Evolutionary conservation across 2,329 filamentous ascomycete species (phyloP).

Genomic region (Aspergillus thermomutatus): DNA sequence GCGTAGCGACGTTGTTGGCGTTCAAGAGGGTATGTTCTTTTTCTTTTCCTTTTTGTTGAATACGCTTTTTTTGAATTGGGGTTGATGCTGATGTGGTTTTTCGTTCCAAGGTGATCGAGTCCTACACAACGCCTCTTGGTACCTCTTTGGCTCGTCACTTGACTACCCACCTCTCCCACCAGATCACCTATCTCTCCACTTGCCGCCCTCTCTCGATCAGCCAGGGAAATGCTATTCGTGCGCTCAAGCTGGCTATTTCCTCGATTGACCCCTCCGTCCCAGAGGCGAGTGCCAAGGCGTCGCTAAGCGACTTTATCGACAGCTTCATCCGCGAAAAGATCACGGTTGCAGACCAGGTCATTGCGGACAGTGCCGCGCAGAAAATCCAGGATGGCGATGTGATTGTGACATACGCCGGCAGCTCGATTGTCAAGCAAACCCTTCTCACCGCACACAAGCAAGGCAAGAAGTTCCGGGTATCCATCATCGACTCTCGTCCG

Average conservation of each 20-base stretch:
- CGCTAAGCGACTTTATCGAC: conserved; percentile 78
- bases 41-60: background rate
- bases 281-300: conserved; percentile 76
- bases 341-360: conserved; percentile 79
- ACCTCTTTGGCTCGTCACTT: conserved; percentile 87
- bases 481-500: conserved; percentile 75
- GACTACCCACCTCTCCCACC: conserved; percentile 85
- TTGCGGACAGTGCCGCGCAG: conserved; percentile 69
- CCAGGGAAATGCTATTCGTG: conserved; percentile 95
- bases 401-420: conserved; percentile 82
- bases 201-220: conserved; percentile 95
- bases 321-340: conserved; percentile 88
- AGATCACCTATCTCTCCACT: conserved; percentile 91
- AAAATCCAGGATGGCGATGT: conserved; percentile 78
- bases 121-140: conserved; percentile 84
- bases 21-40: conserved; percentile 70
- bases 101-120: conserved; percentile 69
- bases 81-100: conserved; percentile 19
- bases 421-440: conserved; percentile 79
- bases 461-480: conserved; percentile 76
- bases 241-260: conserved; percentile 88
- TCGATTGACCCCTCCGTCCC: conserved; percentile 83
- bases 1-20: conserved; percentile 81
- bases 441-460: conserved; percentile 67
- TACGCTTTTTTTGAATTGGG: background rate